A percentile compares a stretch with the other conserved stretches of the same genome.
Conservation (phyloP, 768 basidiomycete genomes). For the Roridomyces roridus region DNA sequence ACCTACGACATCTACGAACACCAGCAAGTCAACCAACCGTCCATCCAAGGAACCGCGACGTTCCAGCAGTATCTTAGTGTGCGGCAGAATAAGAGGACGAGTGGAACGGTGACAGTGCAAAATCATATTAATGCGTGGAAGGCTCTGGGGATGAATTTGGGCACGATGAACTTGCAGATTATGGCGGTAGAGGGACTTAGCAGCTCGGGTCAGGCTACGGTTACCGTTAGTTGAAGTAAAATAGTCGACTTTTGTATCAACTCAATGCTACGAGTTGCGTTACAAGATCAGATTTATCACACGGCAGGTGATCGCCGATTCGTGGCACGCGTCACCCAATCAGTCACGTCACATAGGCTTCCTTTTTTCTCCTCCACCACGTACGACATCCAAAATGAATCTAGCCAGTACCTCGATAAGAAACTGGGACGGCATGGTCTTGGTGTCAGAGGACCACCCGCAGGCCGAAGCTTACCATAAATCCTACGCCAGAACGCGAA, state of each 20-base stretch:
- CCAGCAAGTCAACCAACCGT: slow-evolving; percentile 35
- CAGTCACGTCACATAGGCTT: no score
- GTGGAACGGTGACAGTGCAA: slow-evolving; percentile 9
- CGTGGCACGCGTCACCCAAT: no score
- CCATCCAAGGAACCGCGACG: slow-evolving; percentile 35
- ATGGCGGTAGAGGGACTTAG: slow-evolving; percentile 35
- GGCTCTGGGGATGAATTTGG: slow-evolving; percentile 28
- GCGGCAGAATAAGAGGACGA: slow-evolving; percentile 20
- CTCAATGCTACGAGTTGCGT: no score
- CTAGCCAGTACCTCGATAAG: no score
- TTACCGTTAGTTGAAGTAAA: slow-evolving; percentile 2
- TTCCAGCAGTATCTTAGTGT: slow-evolving; percentile 37
- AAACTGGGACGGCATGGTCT: background rate
- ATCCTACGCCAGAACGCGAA: background rate
- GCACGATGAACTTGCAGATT: slow-evolving; percentile 34
- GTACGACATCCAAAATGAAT: no score
- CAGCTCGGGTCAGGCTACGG: slow-evolving; percentile 24
- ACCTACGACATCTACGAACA: slow-evolving; percentile 34
- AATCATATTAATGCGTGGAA: slow-evolving; percentile 38
- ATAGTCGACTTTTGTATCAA: background rate
- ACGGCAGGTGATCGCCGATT: no score
- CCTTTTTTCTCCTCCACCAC: no score
- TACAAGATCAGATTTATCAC: no score
- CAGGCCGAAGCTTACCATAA: background rate
- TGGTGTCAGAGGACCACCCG: background rate